These are phyloP conservation scores for Aspergillus fijiensis DNA, from an alignment of 2,329 filamentous ascomycete species.

Conservation along the genomic window DNA sequence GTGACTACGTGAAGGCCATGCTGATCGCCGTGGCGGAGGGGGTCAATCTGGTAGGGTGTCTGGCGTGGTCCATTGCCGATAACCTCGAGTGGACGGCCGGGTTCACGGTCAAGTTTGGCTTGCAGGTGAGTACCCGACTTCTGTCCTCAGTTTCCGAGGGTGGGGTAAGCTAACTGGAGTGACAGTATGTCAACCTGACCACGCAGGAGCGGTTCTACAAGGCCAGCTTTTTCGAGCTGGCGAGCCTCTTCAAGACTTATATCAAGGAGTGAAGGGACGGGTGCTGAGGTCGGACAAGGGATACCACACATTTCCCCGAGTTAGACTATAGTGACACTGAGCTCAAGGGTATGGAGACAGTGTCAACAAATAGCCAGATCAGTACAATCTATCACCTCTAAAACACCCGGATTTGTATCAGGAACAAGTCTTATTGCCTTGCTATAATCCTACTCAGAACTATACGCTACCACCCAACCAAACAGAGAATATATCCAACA, in stretches of 20 bases:
- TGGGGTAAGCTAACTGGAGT: neutral
- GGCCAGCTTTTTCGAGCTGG: neutral
- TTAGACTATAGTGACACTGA: neutral
- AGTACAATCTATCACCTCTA: too few species aligned
- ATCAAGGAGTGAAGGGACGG: neutral
- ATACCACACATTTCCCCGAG: neutral
- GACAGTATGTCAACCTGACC: neutral
- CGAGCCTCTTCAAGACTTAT: neutral
- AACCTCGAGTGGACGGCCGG: conserved; percentile 1
- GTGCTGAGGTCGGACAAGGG: neutral
- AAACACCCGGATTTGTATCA: too few species aligned
- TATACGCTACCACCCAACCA: too few species aligned
- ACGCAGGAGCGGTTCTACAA: neutral
- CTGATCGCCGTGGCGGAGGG: neutral
- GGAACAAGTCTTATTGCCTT: too few species aligned
- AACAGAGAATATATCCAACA: too few species aligned
- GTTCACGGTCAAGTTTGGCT: neutral
- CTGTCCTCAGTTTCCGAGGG: too few species aligned
- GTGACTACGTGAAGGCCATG: neutral
- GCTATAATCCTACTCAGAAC: too few species aligned
- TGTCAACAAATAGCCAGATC: too few species aligned
- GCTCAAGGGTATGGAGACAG: too few species aligned
- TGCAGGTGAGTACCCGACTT: neutral
- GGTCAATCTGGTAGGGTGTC: neutral
- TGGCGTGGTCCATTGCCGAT: conserved; percentile 1